Percentiles rank a stretch among this genome's conserved stretches.
phyloP scores from a whole-genome alignment of 768 basidiomycete species.

The Coprinopsis cinerea region DNA sequence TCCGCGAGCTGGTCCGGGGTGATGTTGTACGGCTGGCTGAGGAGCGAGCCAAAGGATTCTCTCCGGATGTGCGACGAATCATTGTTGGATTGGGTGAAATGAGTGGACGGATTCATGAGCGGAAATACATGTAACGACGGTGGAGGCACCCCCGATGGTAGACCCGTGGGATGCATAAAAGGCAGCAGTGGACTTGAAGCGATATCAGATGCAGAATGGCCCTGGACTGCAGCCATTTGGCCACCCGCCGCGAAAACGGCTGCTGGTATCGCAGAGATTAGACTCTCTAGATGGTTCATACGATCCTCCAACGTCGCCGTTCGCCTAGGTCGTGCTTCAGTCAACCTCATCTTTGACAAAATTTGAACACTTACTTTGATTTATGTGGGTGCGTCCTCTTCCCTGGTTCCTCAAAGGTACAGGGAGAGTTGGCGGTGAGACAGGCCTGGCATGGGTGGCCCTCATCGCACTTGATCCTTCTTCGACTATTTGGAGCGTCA shows the following conservation, averaged over 20 bases:
- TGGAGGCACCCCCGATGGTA: slow-evolving; percentile 62
- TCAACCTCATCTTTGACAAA: slow-evolving; percentile 1
- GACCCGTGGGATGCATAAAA: slow-evolving; percentile 35
- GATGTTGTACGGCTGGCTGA: slow-evolving; percentile 26
- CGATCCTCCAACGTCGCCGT: slow-evolving; percentile 82
- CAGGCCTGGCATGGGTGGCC: slow-evolving; percentile 88
- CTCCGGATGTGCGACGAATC: slow-evolving; percentile 43
- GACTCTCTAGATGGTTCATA: slow-evolving; percentile 82
- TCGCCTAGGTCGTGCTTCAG: slow-evolving; percentile 37
- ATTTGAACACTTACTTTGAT: slow-evolving; percentile 58
- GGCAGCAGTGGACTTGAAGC: slow-evolving; percentile 31
- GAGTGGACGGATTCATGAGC: slow-evolving; percentile 74
- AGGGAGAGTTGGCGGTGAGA: slow-evolving; percentile 73
- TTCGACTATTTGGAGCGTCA: slow-evolving; percentile 40
- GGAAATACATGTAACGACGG: slow-evolving; percentile 74
- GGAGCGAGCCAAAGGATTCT: slow-evolving; percentile 33
- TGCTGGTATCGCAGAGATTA: slow-evolving; percentile 80
- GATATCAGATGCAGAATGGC: slow-evolving; percentile 21
- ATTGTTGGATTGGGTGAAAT: slow-evolving; percentile 49
- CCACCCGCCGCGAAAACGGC: slow-evolving; percentile 69
- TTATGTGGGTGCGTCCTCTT: slow-evolving; percentile 85
- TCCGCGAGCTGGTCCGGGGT: slow-evolving; percentile 45
- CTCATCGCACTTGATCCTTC: slow-evolving; percentile 85
- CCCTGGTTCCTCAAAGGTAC: slow-evolving; percentile 84
- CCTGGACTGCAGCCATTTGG: slow-evolving; percentile 25